phyloP scores from a whole-genome alignment of 148 eudicot genomes.

The Oxyria digyna region DNA sequence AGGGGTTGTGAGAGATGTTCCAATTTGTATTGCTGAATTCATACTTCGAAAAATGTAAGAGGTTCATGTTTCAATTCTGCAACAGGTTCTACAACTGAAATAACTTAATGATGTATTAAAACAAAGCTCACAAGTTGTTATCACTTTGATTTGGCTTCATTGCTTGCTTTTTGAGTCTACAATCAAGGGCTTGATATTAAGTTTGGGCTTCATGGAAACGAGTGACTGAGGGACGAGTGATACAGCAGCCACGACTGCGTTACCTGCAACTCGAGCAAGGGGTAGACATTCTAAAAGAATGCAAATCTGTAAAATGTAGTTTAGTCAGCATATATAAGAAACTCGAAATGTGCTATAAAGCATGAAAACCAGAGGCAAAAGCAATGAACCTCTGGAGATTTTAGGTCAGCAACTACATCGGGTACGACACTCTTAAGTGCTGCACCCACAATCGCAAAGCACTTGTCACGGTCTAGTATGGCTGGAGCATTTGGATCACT shows the following conservation, averaged over 20 bases:
- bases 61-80: neutral
- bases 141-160: constrained; percentile 2
- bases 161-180: constrained; percentile 30
- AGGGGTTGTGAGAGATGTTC: constrained; percentile 2
- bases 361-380: neutral
- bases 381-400: constrained; percentile 53
- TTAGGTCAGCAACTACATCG: constrained; percentile 63
- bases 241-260: constrained; percentile 40
- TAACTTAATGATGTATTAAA: neutral
- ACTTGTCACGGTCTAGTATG: constrained; percentile 54
- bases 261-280: constrained; percentile 41
- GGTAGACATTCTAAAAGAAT: constrained; percentile 62
- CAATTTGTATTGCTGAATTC: neutral
- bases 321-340: constrained; percentile 6
- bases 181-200: constrained; percentile 41
- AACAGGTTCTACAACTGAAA: neutral
- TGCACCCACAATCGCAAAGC: constrained; percentile 50
- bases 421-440: constrained; percentile 46
- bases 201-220: constrained; percentile 50
- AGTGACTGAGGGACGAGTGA: constrained; percentile 60
- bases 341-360: neutral
- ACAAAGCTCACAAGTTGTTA: neutral
- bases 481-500: constrained; percentile 16
- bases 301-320: constrained; percentile 30
- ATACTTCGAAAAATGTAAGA: neutral